Base-by-base conservation (phyloP, 2,329 filamentous ascomycete genomes). In the Xylaria polymorpha region DNA sequence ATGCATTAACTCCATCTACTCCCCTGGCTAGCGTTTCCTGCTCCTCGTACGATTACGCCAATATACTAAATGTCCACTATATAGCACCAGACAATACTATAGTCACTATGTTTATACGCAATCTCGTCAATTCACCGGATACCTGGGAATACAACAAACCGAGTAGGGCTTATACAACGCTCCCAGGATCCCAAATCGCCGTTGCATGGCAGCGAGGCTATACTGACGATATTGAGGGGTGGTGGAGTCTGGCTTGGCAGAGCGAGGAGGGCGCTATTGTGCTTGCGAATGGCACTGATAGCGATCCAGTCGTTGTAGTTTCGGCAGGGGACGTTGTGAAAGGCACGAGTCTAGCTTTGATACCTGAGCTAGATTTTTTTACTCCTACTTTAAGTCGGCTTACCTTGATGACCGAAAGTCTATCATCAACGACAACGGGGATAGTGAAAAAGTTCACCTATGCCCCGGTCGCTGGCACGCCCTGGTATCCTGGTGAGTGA, bases 241-340 rank as follows among this genome's bases (percentile, higher is more conserved):
- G 60, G 7, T 77, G 71, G 71, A 43, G 71, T 25, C 67, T 77
- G 15, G 75, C 74, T 7, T 77, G 75, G 56, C 75, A 77, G 8
- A 72, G 70, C 2, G 22, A 32, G 10, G 74, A 75, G 46, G 73
- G 71, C 6, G 70, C 68, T 39, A 71, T 77, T 35, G 73, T 75
- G 39, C 72, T 72, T 15, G 74, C 74, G 1, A 77, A 77, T 50
- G 69, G 66, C 10, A 76, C 70, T 48, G 71, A 66, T 15, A 67
- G 39, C 4, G 53, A 56, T 29, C 69, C 74, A 10, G 70, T 68
- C 8, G 66, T 73, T 15, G 74, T 72, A 5, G 59, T 76, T 37
- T 60, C 73, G 0, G 64, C 67, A 14, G 46, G 51, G 2, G 51
- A 72, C 20, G 72, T 75, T 25, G 72, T 70, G 7, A 62, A 68